phyloP scores from a whole-genome alignment of 2,329 filamentous ascomycete genomes.

The Claviceps africana region DNA sequence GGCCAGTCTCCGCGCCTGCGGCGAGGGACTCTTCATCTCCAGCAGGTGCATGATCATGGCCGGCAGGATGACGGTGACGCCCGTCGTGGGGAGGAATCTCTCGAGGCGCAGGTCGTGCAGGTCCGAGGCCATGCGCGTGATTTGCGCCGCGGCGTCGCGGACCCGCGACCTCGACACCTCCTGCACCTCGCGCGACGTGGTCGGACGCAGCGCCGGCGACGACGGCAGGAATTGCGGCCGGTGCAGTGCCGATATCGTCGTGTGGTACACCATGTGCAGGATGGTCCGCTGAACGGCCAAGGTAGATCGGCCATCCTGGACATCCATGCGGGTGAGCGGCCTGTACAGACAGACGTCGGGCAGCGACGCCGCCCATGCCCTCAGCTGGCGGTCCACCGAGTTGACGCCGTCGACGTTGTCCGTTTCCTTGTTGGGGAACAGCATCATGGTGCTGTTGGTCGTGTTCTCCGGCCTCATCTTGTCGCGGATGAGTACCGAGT shows the following conservation, averaged over 20 bases:
- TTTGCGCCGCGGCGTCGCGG: slow-evolving; percentile 68
- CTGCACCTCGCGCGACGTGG: slow-evolving; percentile 53
- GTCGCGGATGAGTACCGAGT: slow-evolving; percentile 77
- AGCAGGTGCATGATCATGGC: slow-evolving; percentile 89
- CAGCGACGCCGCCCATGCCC: slow-evolving; percentile 61
- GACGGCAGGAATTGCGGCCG: slow-evolving; percentile 80
- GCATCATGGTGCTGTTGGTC: slow-evolving; percentile 69
- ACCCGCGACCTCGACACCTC: slow-evolving; percentile 74
- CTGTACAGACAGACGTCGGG: slow-evolving; percentile 59
- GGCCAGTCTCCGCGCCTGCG: slow-evolving; percentile 56
- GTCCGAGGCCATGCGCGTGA: slow-evolving; percentile 70
- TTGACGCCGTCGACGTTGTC: slow-evolving; percentile 71
- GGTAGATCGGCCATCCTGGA: slow-evolving; percentile 45
- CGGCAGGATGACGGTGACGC: slow-evolving; percentile 79
- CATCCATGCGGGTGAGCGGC: slow-evolving; percentile 37
- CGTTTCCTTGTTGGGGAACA: slow-evolving; percentile 76
- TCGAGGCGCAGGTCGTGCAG: slow-evolving; percentile 62
- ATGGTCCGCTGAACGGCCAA: slow-evolving; percentile 64
- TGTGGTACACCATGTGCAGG: slow-evolving; percentile 86
- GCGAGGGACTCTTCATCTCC: slow-evolving; percentile 74
- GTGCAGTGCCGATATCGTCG: slow-evolving; percentile 79
- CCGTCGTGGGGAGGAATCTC: slow-evolving; percentile 71
- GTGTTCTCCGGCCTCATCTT: slow-evolving; percentile 65
- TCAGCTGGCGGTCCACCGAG: slow-evolving; percentile 64
- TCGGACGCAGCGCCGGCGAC: slow-evolving; percentile 38